Base-by-base conservation (phyloP, 2,329 filamentous ascomycete species). In the Emmonsia crescens region DNA sequence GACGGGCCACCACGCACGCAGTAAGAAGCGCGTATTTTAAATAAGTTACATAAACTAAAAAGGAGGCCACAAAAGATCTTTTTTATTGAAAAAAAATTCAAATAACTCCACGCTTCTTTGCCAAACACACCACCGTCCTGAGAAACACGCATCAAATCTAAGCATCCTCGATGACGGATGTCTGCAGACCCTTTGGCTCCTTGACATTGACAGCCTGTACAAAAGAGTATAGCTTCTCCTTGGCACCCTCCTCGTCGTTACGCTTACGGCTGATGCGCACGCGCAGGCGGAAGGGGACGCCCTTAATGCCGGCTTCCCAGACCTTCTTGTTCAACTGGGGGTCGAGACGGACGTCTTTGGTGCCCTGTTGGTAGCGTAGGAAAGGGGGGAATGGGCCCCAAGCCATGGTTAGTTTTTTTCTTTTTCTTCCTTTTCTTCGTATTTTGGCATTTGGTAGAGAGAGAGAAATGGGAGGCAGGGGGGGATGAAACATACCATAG, bases 281-380 rank as follows among this genome's bases (percentile, higher is more conserved):
- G 76, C 94, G 93, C 74, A 99, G 85, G 81, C 95, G 89, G 89
- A 88, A 97, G 72, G 93, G 91, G 71, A 96, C 92, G 76, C 94
- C 95, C 89, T 97, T 99, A 85, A 99, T 87, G 80, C 94, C 94
- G 77, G 88, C 84, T 83, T 99, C 94, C 94, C 94, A 99, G 79
- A 99, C 93, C 87, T 99, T 97, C 90, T 99, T 99, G 89, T 99
- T 99, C 76, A 99, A 83, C 83, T 94, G 89, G 76, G 94, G 94
- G 86, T 99, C 94, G 77, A 99, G 82, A 74, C 94, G 94, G 82
- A 99, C 94, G 78, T 99, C 94, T 75, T 85, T 81, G 82, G 94
- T 99, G 78, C 93, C 93, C 94, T 99, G 72, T 64, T 40, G 55
- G 59, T 40, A 38, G 29, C 49, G 31, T 21, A 52, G 27, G 33